Evolutionary conservation across 2,329 filamentous ascomycete species (phyloP), one percentile per base, ranked within the genome.

Genomic region (Harringtonia lauricola): DNA sequence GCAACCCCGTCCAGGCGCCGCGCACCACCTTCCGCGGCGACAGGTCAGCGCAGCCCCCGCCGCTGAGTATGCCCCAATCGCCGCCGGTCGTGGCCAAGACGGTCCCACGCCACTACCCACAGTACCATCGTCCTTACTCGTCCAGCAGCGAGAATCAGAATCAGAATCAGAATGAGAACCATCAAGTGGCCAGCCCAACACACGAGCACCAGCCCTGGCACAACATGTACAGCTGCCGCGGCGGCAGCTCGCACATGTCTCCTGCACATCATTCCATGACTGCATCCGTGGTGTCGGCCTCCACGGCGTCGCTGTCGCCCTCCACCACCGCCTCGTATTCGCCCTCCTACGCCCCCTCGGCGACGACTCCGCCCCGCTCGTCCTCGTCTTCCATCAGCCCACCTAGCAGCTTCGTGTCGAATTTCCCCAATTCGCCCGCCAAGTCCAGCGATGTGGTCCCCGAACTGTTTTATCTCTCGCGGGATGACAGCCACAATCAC

Each of bases 381-480:
- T 35, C 46, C 13, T 40, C 41, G 10, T 47, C 48, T 8, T 45
- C 42, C 21, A 34, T 24, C 21, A 42, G 34, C 18, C 41, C 41
- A 10, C 34, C 41, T 12, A 33, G 36, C 42, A 35, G 36, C 42
- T 6, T 17, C 22, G 38, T 36, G 3, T 38, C 36, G 13, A 19
- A 15, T 10, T 13, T 38, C 12, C 28, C 26, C 14, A 40, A 31
- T 18, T 9, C n/a, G 13, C 19, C 40, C n/a, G 28, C 24, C 13
- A 22, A 36, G 21, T 26, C 47, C 34, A 28, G 43, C 43, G 49
- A 47, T 18, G 47, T 57, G 13, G 49, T 61, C 3, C 61, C 62
- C n/a, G 61, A 64, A 42, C 47, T 59, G 31, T 55, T 54, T 29
- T 58, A 69, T 49, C 58, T 71, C 47, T 47, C 53, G 13, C 49